Conservation (phyloP, 495 filamentous ascomycete genomes). For the Penicillium soppii region DNA sequence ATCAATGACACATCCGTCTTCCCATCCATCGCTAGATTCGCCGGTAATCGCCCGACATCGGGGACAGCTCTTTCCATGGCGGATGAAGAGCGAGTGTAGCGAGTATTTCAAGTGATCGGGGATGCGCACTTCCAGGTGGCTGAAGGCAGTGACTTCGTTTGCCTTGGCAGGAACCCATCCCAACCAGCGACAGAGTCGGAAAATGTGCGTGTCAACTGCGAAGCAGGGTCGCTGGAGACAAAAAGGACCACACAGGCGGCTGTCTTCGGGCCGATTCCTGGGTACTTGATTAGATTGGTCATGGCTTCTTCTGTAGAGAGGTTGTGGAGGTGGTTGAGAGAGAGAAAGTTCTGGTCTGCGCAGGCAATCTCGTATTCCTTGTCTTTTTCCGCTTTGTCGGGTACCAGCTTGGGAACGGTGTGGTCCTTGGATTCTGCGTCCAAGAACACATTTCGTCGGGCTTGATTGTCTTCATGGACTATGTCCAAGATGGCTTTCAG, state of each 20-base stretch:
- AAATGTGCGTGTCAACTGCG: constrained; percentile 85
- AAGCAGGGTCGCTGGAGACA: constrained; percentile 76
- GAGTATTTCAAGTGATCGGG: constrained; percentile 87
- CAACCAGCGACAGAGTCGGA: constrained; percentile 78
- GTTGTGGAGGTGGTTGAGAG: constrained; percentile 75
- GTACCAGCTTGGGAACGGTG: background rate
- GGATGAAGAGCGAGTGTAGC: constrained; percentile 83
- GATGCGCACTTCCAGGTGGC: constrained; percentile 76
- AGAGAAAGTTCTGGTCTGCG: constrained; percentile 57
- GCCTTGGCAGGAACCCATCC: constrained; percentile 69
- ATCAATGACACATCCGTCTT: constrained; percentile 51
- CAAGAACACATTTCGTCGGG: constrained; percentile 38
- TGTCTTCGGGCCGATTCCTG: constrained; percentile 90
- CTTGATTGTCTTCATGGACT: constrained; percentile 69
- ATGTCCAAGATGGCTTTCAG: constrained; percentile 82
- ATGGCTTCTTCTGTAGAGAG: constrained; percentile 69
- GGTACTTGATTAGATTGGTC: constrained; percentile 68
- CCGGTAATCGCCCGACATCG: constrained; percentile 66
- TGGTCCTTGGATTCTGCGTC: constrained; percentile 5
- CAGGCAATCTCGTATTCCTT: constrained; percentile 52
- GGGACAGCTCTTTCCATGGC: constrained; percentile 78
- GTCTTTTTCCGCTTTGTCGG: constrained; percentile 32
- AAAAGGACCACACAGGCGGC: constrained; percentile 79
- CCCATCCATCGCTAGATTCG: constrained; percentile 44
- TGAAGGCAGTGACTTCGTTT: constrained; percentile 68